Percentiles rank a stretch among this genome's conserved stretches.
Evolutionary conservation across 2,329 filamentous ascomycete species (phyloP).

Genomic region (Microsporum ferrugineum): DNA sequence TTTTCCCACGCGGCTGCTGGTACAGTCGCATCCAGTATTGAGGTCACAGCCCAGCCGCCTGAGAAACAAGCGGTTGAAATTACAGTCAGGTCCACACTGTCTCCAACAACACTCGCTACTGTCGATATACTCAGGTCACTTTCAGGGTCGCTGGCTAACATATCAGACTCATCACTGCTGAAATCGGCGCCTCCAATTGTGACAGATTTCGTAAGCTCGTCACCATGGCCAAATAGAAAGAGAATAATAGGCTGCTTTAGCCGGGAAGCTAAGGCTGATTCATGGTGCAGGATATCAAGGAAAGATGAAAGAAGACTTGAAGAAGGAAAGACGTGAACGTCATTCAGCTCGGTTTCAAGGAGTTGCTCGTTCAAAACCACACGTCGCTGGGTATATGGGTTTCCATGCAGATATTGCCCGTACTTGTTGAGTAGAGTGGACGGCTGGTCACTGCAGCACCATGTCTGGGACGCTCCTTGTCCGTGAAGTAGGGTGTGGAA

Average conservation of each 20-base stretch:
- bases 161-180: no score
- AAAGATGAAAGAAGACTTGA: conserved; percentile 7
- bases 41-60: conserved; percentile 6
- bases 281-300: conserved; percentile 6
- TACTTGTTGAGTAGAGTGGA: conserved; percentile 8
- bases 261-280: conserved; percentile 3
- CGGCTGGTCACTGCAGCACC: conserved; percentile 9
- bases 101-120: neutral
- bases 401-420: conserved; percentile 6
- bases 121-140: neutral
- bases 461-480: conserved; percentile 7
- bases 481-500: conserved; percentile 10
- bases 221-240: conserved; percentile 10
- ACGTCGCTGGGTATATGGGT: conserved; percentile 1
- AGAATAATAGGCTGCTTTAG: conserved; percentile 6
- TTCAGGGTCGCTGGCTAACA: neutral
- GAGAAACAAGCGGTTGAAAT: conserved; percentile 9
- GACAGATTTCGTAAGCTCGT: neutral
- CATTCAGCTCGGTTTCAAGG: neutral
- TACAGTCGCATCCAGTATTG: conserved; percentile 6
- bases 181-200: conserved; percentile 3
- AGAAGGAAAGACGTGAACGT: neutral
- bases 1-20: conserved; percentile 3
- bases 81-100: conserved; percentile 6
- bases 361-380: conserved; percentile 7